Base-by-base conservation (phyloP, 306 rosid species). In the Abrus pulchellus region DNA sequence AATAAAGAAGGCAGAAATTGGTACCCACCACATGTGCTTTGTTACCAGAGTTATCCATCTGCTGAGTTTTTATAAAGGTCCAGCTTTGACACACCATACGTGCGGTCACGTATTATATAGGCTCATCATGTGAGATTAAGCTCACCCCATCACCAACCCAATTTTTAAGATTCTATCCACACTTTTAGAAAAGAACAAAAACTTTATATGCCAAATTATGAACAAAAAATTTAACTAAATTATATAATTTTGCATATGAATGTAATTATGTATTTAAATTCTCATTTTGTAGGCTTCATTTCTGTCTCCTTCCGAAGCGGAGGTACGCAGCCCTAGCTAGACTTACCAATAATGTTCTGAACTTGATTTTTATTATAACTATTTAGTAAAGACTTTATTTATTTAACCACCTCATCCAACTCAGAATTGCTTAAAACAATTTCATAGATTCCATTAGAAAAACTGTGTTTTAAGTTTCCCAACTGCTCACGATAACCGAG, bases 21-120 rank as follows among this genome's bases (percentile, higher is more conserved):
- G 79, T n/a, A 41, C 75, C 82, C 74, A 72, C 62, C 27, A 0
- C 91, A 87, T 79, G 89, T 82, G 87, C 82, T 11, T 73, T 71
- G 54, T 56, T 30, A 27, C 73, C 40, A 67, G 79, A 83, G 72
- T 76, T 62, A 27, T 56, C 32, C 29, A 13, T 45, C 56, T 47
- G 34, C 70, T 59, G 32, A 11, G 57, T 3, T 41, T 50, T 33
- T 29, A 43, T 63, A 29, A 60, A 75, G 76, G 10, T 43, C 59
- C 69, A 13, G 72, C 66, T 64, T 43, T 44, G 79, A 77, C 12
- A 53, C 55, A 10, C n/a, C 62, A 20, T 76, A 85, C 87, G 71
- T 79, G 92, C 83, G 14, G 47, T 67, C 82, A 40, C 70, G 62
- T 68, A 78, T 57, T 8, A 6, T 12, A 20, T 11, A 27, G 32